These are phyloP conservation scores for Claviceps sp. DNA, from an alignment of 2,329 filamentous ascomycete species.

Conservation along the genomic window DNA sequence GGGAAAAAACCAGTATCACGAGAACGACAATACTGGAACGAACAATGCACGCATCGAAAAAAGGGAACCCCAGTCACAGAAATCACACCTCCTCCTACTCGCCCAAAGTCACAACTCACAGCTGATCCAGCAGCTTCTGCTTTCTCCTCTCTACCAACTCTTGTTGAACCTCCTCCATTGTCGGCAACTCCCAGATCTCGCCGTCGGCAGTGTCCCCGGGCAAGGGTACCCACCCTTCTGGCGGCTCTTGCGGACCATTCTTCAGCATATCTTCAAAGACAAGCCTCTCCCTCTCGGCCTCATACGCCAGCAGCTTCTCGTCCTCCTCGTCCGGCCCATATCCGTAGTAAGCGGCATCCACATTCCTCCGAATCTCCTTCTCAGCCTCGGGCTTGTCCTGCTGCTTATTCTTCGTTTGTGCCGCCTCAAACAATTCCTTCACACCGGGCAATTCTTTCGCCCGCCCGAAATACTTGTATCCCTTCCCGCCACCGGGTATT, in stretches of 20 bases:
- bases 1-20: neutral
- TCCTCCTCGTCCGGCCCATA: constrained; percentile 91
- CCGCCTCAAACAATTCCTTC: constrained; percentile 87
- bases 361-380: constrained; percentile 56
- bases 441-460: constrained; percentile 85
- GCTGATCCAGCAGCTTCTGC: constrained; percentile 71
- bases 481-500: constrained; percentile 65
- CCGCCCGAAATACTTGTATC: constrained; percentile 87
- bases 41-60: neutral
- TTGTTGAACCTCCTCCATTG: constrained; percentile 82
- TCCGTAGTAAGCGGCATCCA: constrained; percentile 92
- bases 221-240: constrained; percentile 67
- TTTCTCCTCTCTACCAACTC: constrained; percentile 80
- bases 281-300: constrained; percentile 71
- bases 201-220: constrained; percentile 83
- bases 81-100: neutral
- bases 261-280: constrained; percentile 56
- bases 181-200: constrained; percentile 68
- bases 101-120: constrained; percentile 23
- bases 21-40: neutral
- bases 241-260: constrained; percentile 40
- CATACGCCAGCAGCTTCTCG: constrained; percentile 64
- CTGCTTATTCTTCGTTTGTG: constrained; percentile 45
- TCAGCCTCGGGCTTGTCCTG: constrained; percentile 52
- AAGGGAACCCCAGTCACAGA: neutral